Base-by-base conservation (phyloP, 2,329 filamentous ascomycete genomes). In the Penicillium sclerotigenum region DNA sequence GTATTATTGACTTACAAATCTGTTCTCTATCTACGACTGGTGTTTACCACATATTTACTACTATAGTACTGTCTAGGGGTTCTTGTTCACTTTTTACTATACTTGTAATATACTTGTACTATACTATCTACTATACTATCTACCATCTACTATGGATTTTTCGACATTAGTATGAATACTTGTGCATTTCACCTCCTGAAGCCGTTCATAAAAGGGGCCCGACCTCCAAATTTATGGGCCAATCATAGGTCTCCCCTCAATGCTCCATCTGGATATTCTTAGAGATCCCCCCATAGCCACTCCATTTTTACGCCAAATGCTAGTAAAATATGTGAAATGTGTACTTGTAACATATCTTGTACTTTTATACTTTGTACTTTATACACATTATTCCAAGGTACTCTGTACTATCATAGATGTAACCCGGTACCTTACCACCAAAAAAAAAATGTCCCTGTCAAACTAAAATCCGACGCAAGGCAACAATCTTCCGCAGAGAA, bases 221-320 rank as follows among this genome's bases (percentile, higher is more conserved):
- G 49, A 24, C 49, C 40, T 46, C 49, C 51, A 41, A 48, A 41
- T 48, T 53, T 53, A 48, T 18, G 42, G 48, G 38, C 52, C 52
- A 54, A 54, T 54, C 52, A 45, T 33, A 52, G 28, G 28, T 24
- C 38, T 22, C 47, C 53, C 53, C 47, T 56, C 52, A 18, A 46
- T 56, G 33, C 53, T 38, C 50, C 50, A 52, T 52, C 9, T 26
- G 24, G 52, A 48, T 50, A 55, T 55, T 56, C 47, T 46, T 56
- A 56, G 53, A 52, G 47, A 56, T 52, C 45, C 41, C 45, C 36
- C 29, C 45, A 48, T 41, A 48, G 28, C 43, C 29, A 40, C 36
- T 31, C 49, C 41, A 36, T 36, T 46, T 18, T 14, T 9, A n/a
- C 16, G 46, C 20, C 14, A 37, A 26, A 48, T 37, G 9, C 13